Evolutionary conservation across 2,329 filamentous ascomycete species (phyloP).

Genomic region (Chaetomiaceae sp.): DNA sequence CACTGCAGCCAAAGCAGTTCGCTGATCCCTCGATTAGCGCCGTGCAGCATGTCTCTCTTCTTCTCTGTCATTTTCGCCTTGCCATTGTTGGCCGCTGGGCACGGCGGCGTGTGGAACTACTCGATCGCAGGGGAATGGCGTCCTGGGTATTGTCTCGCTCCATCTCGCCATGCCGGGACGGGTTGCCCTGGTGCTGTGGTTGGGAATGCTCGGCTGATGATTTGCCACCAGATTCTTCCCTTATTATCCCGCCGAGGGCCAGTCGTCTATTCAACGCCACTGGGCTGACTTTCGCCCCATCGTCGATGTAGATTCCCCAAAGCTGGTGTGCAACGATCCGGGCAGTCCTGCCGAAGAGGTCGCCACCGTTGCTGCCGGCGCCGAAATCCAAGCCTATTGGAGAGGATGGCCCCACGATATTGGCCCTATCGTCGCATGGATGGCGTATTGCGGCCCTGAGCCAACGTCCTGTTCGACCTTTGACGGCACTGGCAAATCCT

Average conservation of each 20-base stretch:
- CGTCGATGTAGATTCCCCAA: neutral
- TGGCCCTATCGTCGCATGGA: conserved; percentile 1
- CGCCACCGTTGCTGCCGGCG: neutral
- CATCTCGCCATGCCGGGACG: neutral
- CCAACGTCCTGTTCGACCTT: neutral
- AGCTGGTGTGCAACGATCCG: conserved; percentile 3
- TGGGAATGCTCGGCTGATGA: neutral
- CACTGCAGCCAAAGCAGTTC: no score
- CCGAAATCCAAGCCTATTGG: neutral
- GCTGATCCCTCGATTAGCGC: no score
- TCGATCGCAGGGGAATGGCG: conserved; percentile 6
- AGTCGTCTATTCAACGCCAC: conserved; percentile 5
- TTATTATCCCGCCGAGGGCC: conserved; percentile 3
- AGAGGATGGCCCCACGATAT: conserved; percentile 6
- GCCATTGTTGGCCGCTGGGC: neutral
- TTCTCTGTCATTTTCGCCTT: neutral
- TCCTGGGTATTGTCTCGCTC: neutral
- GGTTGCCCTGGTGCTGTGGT: no score
- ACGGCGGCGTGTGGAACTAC: conserved; percentile 10
- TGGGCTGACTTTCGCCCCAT: conserved; percentile 8
- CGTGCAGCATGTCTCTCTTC: neutral
- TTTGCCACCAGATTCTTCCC: neutral
- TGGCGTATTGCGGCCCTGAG: conserved; percentile 4
- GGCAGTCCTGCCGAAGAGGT: conserved; percentile 2
- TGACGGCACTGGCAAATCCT: neutral